phyloP scores from a whole-genome alignment of 352 stramenopile genomes.

The Phytophthora ramorum region DNA sequence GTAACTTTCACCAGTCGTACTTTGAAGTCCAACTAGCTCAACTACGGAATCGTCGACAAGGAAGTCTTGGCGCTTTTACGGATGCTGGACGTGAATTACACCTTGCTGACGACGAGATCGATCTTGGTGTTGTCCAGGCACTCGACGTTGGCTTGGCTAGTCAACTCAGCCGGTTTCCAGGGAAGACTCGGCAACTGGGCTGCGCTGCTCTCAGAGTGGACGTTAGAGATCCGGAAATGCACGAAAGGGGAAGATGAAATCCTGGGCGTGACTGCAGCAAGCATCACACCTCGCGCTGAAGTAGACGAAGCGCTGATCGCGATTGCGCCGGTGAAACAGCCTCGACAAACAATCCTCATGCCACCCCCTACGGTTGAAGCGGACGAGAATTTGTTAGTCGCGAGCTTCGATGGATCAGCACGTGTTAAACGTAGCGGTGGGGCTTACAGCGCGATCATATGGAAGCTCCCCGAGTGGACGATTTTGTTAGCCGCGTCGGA shows the following conservation, averaged over 20 bases:
- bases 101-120: not conserved
- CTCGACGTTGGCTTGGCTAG: conserved; percentile 7
- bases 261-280: not conserved
- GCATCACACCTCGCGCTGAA: no score
- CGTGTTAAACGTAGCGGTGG: no score
- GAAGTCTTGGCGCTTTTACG: conserved; percentile 8
- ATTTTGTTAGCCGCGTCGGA: not conserved
- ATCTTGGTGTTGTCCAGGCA: no score
- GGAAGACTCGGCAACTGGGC: not conserved
- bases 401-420: no score
- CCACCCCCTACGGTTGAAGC: no score
- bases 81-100: conserved; percentile 7
- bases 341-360: no score
- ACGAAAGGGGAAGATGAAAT: not conserved
- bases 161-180: not conserved
- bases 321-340: no score
- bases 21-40: conserved; percentile 6
- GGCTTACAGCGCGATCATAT: no score
- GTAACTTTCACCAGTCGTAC: conserved; percentile 1
- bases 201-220: not conserved
- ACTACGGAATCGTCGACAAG: conserved; percentile 11
- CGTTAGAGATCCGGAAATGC: not conserved
- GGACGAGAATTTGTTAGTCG: no score
- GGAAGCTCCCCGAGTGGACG: no score
- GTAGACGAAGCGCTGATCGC: no score